A percentile compares a stretch with the other conserved stretches of the same genome.
Evolutionary conservation across 177 flowering plant species (phyloP).

Genomic region (Tripterygium wilfordii): DNA sequence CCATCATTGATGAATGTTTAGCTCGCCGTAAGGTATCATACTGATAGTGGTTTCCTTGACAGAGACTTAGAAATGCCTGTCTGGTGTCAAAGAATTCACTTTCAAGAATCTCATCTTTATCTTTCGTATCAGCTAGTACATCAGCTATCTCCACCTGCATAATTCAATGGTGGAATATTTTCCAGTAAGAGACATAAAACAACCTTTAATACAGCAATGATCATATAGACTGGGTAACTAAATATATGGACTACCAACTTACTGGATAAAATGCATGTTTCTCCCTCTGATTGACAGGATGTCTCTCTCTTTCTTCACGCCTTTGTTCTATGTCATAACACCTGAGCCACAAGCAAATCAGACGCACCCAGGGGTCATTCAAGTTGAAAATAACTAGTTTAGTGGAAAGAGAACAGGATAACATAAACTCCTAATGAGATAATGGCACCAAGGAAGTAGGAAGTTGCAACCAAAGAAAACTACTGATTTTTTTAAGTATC

Average conservation of each 20-base stretch:
- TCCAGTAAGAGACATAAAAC: not conserved
- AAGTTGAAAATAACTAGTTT: slow-evolving; percentile 3
- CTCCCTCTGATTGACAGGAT: slow-evolving; percentile 74
- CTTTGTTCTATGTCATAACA: slow-evolving; percentile 78
- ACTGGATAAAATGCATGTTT: slow-evolving; percentile 62
- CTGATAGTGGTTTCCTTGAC: slow-evolving; percentile 98
- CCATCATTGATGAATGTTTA: slow-evolving; percentile 99
- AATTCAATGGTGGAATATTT: slow-evolving; percentile 4
- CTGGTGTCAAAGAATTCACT: slow-evolving; percentile 98
- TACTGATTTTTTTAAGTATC: too few relatives aligned
- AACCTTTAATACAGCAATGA: not conserved
- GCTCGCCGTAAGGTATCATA: slow-evolving; percentile 97
- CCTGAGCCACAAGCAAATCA: slow-evolving; percentile 23
- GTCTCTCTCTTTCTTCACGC: slow-evolving; percentile 81
- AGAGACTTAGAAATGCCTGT: slow-evolving; percentile 96
- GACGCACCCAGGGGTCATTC: too few relatives aligned
- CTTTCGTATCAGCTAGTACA: slow-evolving; percentile 82
- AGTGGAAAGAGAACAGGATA: not conserved
- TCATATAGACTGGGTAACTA: not conserved
- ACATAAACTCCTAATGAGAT: too few relatives aligned
- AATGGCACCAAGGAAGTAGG: too few relatives aligned
- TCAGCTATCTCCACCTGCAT: slow-evolving; percentile 74
- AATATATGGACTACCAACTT: slow-evolving; percentile 20
- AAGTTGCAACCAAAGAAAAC: too few relatives aligned
- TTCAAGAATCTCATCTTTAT: slow-evolving; percentile 92